Evolutionary conservation across 257 asterid genomes (phyloP).

Genomic region (Echium plantagineum): DNA sequence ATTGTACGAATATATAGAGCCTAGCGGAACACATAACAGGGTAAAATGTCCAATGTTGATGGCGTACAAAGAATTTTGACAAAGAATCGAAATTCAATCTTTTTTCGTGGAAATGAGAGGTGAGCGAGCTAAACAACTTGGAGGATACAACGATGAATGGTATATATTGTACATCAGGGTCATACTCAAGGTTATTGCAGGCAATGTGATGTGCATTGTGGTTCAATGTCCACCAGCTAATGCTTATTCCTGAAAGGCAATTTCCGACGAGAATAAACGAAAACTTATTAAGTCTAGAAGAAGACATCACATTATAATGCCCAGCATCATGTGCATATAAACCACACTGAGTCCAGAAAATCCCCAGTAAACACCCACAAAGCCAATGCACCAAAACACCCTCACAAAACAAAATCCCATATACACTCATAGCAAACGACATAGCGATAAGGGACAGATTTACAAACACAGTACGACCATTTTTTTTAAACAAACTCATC

Average conservation of each 20-base stretch:
- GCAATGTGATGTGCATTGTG: too few species aligned
- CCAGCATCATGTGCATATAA: too few species aligned
- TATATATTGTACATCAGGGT: too few species aligned
- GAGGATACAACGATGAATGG: too few species aligned
- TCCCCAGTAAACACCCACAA: conserved; percentile 59
- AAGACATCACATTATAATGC: too few species aligned
- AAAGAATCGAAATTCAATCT: conserved; percentile 41
- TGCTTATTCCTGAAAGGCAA: too few species aligned
- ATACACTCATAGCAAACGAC: conserved; percentile 36
- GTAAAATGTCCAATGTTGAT: conserved; percentile 73
- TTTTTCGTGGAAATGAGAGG: conserved; percentile 50
- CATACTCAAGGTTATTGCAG: too few species aligned
- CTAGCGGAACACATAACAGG: conserved; percentile 82
- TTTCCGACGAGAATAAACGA: too few species aligned
- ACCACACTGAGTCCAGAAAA: too few species aligned
- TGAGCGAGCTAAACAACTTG: conserved; percentile 45
- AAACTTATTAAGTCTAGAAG: too few species aligned
- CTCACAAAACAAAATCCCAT: conserved; percentile 49
- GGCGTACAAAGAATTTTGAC: conserved; percentile 45
- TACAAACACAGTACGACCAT: conserved; percentile 36
- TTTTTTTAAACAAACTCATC: conserved; percentile 51
- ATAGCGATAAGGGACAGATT: conserved; percentile 21
- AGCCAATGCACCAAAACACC: conserved; percentile 37
- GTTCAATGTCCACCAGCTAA: too few species aligned
- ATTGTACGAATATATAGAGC: conserved; percentile 58